These are phyloP conservation scores for Copromyces sp. DNA, from an alignment of 495 filamentous ascomycete species.

Conservation along the genomic window DNA sequence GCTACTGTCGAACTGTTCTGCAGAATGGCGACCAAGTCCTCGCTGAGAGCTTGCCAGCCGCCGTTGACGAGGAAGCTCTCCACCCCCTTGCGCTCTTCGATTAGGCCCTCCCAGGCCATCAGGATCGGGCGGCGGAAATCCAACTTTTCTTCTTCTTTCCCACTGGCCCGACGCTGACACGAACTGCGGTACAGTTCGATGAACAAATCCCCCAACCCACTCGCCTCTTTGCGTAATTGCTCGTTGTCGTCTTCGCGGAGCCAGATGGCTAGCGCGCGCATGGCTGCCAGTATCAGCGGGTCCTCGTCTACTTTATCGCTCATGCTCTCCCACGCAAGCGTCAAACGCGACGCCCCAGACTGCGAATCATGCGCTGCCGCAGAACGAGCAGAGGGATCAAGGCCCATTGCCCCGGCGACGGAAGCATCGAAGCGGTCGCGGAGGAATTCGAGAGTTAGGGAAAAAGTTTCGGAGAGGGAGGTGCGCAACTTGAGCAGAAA, in stretches of 20 bases:
- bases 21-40: constrained; percentile 36
- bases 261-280: constrained; percentile 48
- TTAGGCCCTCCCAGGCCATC: constrained; percentile 42
- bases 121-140: constrained; percentile 45
- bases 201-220: constrained; percentile 48
- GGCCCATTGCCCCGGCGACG: constrained; percentile 41
- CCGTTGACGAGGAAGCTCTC: constrained; percentile 32
- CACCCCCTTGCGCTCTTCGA: constrained; percentile 32
- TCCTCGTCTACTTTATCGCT: constrained; percentile 26
- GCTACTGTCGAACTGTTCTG: constrained; percentile 6
- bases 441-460: constrained; percentile 50
- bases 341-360: constrained; percentile 21
- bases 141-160: constrained; percentile 10
- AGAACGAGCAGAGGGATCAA: constrained; percentile 37
- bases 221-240: constrained; percentile 40
- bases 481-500: constrained; percentile 47
- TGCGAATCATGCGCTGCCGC: too few relatives aligned
- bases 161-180: too few relatives aligned
- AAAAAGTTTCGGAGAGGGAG: constrained; percentile 48
- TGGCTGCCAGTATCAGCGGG: constrained; percentile 40
- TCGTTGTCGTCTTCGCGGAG: constrained; percentile 53
- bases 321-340: constrained; percentile 44
- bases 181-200: constrained; percentile 39
- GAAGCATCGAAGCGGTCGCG: constrained; percentile 55
- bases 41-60: constrained; percentile 40